Conservation (phyloP, 306 rosid genomes). For the Begonia loranthoides region DNA sequence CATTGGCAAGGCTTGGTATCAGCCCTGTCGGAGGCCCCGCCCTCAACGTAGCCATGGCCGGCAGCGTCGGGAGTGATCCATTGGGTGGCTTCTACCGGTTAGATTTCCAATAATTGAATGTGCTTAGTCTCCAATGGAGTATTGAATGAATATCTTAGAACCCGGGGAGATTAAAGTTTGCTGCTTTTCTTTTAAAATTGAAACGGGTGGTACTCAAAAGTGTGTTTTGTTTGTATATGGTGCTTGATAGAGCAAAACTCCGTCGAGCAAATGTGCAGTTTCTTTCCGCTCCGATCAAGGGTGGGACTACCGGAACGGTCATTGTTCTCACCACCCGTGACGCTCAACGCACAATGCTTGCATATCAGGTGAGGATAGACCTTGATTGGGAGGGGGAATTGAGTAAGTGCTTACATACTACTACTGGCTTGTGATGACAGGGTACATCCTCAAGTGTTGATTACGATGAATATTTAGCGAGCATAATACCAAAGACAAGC, state of each 20-base stretch:
- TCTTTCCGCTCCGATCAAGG: slow-evolving; percentile 64
- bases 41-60: slow-evolving; percentile 81
- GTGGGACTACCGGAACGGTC: slow-evolving; percentile 91
- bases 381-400: no score
- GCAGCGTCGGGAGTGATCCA: slow-evolving; percentile 83
- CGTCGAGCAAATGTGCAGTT: slow-evolving; percentile 80
- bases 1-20: slow-evolving; percentile 78
- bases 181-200: no score
- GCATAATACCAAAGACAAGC: slow-evolving; percentile 49
- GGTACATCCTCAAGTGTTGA: slow-evolving; percentile 80
- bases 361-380: slow-evolving; percentile 51
- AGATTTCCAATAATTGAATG: neutral
- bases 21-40: slow-evolving; percentile 36
- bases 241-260: slow-evolving; percentile 43
- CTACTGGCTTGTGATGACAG: slow-evolving; percentile 26
- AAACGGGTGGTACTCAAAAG: no score
- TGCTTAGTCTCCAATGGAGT: no score
- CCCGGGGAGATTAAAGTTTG: no score
- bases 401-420: no score
- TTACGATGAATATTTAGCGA: slow-evolving; percentile 53
- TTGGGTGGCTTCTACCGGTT: slow-evolving; percentile 94
- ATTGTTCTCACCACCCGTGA: slow-evolving; percentile 94
- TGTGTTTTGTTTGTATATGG: no score
- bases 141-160: no score
- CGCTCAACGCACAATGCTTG: slow-evolving; percentile 95